Percentiles rank a stretch among this genome's conserved stretches.
phyloP scores from a whole-genome alignment of 768 basidiomycete genomes.

The Chlorophyllum brunneum region DNA sequence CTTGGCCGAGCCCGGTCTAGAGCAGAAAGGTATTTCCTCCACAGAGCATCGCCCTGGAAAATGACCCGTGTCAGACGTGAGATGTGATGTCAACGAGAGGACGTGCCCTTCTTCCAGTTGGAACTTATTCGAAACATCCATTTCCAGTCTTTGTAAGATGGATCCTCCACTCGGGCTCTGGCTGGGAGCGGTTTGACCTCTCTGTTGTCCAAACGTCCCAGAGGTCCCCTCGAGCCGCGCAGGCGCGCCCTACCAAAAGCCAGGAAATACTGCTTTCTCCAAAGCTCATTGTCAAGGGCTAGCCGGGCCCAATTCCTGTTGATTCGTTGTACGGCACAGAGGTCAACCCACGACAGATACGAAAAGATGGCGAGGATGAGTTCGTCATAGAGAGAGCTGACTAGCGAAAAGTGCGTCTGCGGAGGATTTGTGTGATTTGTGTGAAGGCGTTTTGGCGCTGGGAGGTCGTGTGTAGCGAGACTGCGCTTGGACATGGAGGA shows the following conservation, averaged over 20 bases:
- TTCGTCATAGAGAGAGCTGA: conserved; percentile 68
- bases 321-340: conserved; percentile 59
- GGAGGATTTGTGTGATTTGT: conserved; percentile 14
- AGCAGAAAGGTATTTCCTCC: conserved; percentile 25
- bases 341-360: conserved; percentile 60
- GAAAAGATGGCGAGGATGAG: conserved; percentile 73
- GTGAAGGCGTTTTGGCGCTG: conserved; percentile 55
- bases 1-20: conserved; percentile 4
- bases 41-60: conserved; percentile 61
- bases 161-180: conserved; percentile 34
- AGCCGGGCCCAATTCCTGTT: conserved; percentile 67
- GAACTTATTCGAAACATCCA: conserved; percentile 84
- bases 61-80: conserved; percentile 1
- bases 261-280: conserved; percentile 61
- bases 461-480: conserved; percentile 46
- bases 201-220: conserved; percentile 51
- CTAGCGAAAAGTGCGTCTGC: conserved; percentile 35
- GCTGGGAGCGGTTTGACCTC: conserved; percentile 58
- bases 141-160: conserved; percentile 61
- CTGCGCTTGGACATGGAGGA: conserved; percentile 46
- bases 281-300: conserved; percentile 67
- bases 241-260: conserved; percentile 67
- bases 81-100: conserved; percentile 14
- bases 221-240: conserved; percentile 63
- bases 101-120: conserved; percentile 73